Conservation (phyloP, 2,329 filamentous ascomycete species). For the Fusarium aywerte region DNA sequence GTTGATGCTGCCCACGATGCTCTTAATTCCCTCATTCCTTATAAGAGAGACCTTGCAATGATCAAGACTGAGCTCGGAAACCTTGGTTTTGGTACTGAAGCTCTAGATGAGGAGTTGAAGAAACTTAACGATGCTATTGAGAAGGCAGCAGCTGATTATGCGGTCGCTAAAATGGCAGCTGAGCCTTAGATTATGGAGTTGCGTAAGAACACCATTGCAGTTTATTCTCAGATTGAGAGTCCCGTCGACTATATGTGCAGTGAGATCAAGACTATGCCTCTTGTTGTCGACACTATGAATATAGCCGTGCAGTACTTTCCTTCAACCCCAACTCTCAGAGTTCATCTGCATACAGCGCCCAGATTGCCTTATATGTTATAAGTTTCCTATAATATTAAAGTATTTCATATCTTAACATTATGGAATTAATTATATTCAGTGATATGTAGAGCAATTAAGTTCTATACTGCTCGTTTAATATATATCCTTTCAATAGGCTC, state of each 20-base stretch:
- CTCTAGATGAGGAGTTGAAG: not conserved
- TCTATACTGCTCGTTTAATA: not conserved
- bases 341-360: not conserved
- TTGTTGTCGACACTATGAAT: constrained; percentile 25
- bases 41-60: constrained; percentile 27
- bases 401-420: too few relatives aligned
- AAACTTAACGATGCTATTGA: not conserved
- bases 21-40: constrained; percentile 24
- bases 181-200: not conserved
- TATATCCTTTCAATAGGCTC: not conserved
- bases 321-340: not conserved
- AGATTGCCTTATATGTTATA: not conserved
- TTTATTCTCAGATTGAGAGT: constrained; percentile 15
- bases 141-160: not conserved
- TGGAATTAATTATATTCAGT: too few relatives aligned
- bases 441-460: too few relatives aligned
- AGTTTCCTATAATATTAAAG: too few relatives aligned
- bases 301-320: constrained; percentile 35
- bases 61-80: constrained; percentile 34
- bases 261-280: constrained; percentile 25
- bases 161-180: not conserved
- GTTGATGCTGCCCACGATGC: constrained; percentile 25
- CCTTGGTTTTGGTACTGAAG: not conserved
- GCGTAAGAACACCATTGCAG: not conserved
- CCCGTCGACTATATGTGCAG: constrained; percentile 21